Conservation (phyloP, 768 basidiomycete genomes). For the Termitomyces sp. region DNA sequence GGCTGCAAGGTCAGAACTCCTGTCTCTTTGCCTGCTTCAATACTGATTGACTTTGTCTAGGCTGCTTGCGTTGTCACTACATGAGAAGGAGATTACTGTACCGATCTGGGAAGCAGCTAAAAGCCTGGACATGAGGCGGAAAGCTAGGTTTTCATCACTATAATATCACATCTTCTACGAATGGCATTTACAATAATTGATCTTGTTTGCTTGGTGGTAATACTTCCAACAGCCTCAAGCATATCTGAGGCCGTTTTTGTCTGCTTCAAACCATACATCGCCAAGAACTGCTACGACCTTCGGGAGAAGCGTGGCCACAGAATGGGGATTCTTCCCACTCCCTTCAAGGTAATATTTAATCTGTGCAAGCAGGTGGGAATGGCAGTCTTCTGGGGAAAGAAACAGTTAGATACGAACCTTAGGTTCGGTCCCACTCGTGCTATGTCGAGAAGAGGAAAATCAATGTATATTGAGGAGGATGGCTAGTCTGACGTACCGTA, state of each 20-base stretch:
- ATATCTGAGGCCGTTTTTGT: constrained; percentile 26
- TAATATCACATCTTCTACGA: background rate
- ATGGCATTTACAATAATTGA: background rate
- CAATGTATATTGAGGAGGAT: background rate
- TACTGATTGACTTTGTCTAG: constrained; percentile 26
- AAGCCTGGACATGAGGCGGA: constrained; percentile 46
- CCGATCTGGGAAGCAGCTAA: constrained; percentile 64
- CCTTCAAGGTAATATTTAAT: constrained; percentile 92
- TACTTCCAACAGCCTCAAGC: background rate
- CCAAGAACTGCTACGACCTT: constrained; percentile 57
- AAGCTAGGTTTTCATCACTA: constrained; percentile 16
- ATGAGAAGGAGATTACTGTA: constrained; percentile 48
- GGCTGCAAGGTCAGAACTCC: constrained; percentile 52
- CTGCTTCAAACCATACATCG: constrained; percentile 63
- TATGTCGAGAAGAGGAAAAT: background rate
- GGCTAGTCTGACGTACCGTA: constrained; percentile 39
- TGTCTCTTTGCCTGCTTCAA: background rate
- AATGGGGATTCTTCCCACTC: constrained; percentile 43
- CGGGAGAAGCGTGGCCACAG: constrained; percentile 45
- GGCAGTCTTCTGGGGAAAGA: constrained; percentile 9
- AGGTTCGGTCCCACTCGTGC: constrained; percentile 88
- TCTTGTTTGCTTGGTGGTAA: background rate
- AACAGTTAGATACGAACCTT: constrained; percentile 39
- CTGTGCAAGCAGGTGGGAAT: constrained; percentile 22
- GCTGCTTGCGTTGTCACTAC: constrained; percentile 55